phyloP scores from a whole-genome alignment of 2,329 filamentous ascomycete genomes.

The Fusarium guadeloupense region DNA sequence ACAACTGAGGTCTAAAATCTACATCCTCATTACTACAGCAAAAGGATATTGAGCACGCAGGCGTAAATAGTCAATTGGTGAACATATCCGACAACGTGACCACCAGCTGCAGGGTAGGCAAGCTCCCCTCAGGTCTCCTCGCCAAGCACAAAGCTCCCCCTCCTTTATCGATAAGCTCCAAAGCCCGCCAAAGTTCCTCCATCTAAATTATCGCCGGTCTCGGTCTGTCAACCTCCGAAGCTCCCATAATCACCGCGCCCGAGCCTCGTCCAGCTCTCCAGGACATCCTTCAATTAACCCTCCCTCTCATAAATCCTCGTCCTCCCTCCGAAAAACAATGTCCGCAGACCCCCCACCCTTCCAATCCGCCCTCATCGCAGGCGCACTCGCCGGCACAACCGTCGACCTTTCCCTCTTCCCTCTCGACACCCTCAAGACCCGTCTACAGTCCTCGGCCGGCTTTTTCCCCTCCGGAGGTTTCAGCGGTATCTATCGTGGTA shows the following conservation, averaged over 20 bases:
- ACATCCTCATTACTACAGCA: no score
- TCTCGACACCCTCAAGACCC: slow-evolving; percentile 98
- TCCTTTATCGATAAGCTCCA: slow-evolving; percentile 41
- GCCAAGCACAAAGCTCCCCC: slow-evolving; percentile 1
- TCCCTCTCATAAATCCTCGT: not conserved
- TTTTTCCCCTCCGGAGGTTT: slow-evolving; percentile 89
- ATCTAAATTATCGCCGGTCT: slow-evolving; percentile 40
- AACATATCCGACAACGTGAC: not conserved
- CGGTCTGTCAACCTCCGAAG: slow-evolving; percentile 35
- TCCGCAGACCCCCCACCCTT: slow-evolving; percentile 54
- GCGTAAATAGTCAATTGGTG: not conserved
- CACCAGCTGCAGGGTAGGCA: slow-evolving; percentile 27
- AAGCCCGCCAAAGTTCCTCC: slow-evolving; percentile 19
- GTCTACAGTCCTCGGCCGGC: slow-evolving; percentile 82
- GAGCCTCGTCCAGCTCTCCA: slow-evolving; percentile 14
- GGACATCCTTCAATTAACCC: not conserved
- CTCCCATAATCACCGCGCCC: slow-evolving; percentile 7
- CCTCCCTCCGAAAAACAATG: not conserved
- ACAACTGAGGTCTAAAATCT: no score
- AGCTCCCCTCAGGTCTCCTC: not conserved
- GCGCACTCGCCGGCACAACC: slow-evolving; percentile 90
- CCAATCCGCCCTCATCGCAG: slow-evolving; percentile 75
- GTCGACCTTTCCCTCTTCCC: slow-evolving; percentile 97
- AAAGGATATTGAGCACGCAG: not conserved
- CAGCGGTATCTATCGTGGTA: slow-evolving; percentile 89